A percentile compares a stretch with the other conserved stretches of the same genome.
phyloP scores from a whole-genome alignment of 495 filamentous ascomycete species.

The Bathelium albidoporum region DNA sequence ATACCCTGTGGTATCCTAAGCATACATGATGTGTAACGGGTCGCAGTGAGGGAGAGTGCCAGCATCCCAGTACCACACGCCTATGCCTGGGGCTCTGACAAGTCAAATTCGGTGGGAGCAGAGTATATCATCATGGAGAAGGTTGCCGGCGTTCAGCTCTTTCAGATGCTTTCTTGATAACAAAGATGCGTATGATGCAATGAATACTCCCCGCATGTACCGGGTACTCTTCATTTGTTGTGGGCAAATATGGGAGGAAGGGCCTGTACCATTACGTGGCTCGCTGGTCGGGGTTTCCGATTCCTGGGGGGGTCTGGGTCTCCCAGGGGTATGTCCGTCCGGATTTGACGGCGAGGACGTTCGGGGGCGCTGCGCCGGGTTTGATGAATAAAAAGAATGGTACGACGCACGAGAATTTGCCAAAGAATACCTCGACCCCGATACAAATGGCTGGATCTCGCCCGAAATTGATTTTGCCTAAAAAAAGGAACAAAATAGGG shows the following conservation, averaged over 20 bases:
- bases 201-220: conserved; percentile 26
- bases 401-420: conserved; percentile 27
- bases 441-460: conserved; percentile 33
- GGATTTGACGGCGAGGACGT: conserved; percentile 26
- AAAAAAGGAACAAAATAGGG: conserved; percentile 24
- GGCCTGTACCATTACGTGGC: conserved; percentile 28
- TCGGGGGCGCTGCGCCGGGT: conserved; percentile 22
- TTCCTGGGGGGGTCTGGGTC: conserved; percentile 27
- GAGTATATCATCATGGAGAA: conserved; percentile 37
- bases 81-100: conserved; percentile 27
- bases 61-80: conserved; percentile 24
- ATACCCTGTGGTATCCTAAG: background rate
- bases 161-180: conserved; percentile 25
- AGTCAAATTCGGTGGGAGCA: conserved; percentile 25
- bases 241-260: conserved; percentile 28
- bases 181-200: conserved; percentile 24
- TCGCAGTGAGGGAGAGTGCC: conserved; percentile 24
- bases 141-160: conserved; percentile 29
- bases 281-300: conserved; percentile 31
- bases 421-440: conserved; percentile 30
- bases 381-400: conserved; percentile 27
- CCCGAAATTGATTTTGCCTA: conserved; percentile 28
- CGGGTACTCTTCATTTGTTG: conserved; percentile 31
- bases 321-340: conserved; percentile 26
- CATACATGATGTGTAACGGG: background rate